Conservation (phyloP, 1,284 basidiomycete genomes). For the Ceratobasidium sp. region DNA sequence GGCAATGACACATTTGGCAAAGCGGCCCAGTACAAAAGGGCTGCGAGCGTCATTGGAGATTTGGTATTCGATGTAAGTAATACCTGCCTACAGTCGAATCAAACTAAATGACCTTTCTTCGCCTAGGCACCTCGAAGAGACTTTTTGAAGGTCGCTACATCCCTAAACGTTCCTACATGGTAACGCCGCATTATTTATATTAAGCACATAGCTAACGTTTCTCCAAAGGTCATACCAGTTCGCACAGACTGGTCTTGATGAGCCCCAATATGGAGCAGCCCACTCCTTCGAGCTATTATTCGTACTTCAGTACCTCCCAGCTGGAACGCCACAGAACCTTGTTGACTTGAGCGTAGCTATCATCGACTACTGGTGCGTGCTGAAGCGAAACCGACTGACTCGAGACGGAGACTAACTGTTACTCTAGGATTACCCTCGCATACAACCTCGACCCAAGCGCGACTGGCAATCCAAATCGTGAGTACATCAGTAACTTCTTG, state of each 20-base stretch:
- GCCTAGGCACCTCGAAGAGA: constrained; percentile 36
- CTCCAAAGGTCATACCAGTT: constrained; percentile 38
- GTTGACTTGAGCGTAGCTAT: constrained; percentile 24
- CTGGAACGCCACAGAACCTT: constrained; percentile 12
- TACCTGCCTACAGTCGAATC: too few relatives aligned
- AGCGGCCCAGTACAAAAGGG: constrained; percentile 43
- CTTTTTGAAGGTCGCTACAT: constrained; percentile 17
- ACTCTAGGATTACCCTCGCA: constrained; percentile 30
- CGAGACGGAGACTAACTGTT: not conserved
- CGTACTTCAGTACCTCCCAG: constrained; percentile 31
- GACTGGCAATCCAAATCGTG: constrained; percentile 27
- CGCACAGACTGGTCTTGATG: constrained; percentile 31
- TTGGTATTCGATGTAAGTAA: constrained; percentile 33
- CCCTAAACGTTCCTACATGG: constrained; percentile 18
- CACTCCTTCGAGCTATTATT: constrained; percentile 29
- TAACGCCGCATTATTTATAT: not conserved
- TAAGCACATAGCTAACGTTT: not conserved
- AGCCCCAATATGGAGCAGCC: constrained; percentile 17
- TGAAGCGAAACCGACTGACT: not conserved
- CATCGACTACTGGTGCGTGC: constrained; percentile 32
- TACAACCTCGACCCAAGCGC: constrained; percentile 30
- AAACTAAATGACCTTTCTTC: not conserved
- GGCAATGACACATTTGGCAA: constrained; percentile 38
- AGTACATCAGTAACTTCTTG: not conserved
- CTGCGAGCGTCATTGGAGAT: constrained; percentile 40